Percentiles rank a stretch among this genome's conserved stretches.
Conservation (phyloP, 306 rosid species). For the Calophaca sinica region DNA sequence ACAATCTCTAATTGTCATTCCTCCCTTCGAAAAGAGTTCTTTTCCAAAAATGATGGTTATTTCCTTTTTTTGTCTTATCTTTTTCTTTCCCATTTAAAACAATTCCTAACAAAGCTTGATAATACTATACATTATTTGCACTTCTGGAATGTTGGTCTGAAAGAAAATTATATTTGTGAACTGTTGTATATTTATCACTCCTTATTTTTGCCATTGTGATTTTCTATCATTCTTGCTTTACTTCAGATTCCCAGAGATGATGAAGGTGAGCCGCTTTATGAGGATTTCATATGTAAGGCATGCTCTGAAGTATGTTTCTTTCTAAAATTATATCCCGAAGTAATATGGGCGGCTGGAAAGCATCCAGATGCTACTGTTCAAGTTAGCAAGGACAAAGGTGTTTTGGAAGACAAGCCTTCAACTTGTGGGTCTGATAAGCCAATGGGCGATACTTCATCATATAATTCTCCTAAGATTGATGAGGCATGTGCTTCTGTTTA, state of each 20-base stretch:
- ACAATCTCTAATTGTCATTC: background rate
- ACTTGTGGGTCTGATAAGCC: constrained; percentile 59
- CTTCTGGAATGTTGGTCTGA: constrained; percentile 20
- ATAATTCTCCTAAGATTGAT: constrained; percentile 41
- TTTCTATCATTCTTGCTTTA: constrained; percentile 27
- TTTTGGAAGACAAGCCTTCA: constrained; percentile 58
- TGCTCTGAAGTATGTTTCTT: constrained; percentile 84
- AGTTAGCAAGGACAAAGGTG: constrained; percentile 67
- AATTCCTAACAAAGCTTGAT: background rate
- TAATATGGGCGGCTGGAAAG: constrained; percentile 62
- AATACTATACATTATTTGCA: constrained; percentile 16
- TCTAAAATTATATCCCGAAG: constrained; percentile 70
- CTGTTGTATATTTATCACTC: constrained; percentile 12
- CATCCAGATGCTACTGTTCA: constrained; percentile 50
- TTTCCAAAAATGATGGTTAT: background rate
- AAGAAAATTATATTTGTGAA: constrained; percentile 23
- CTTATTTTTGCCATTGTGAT: constrained; percentile 18
- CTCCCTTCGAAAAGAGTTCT: background rate
- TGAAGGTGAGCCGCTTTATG: constrained; percentile 91
- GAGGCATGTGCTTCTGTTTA: constrained; percentile 44
- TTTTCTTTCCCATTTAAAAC: background rate
- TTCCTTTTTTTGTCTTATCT: background rate
- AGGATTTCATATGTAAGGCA: constrained; percentile 78
- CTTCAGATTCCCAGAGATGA: constrained; percentile 91
- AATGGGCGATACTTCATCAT: constrained; percentile 42